A percentile compares a stretch with the other conserved stretches of the same genome.
phyloP scores from a whole-genome alignment of 1,139 yeast species.

The Pichia sp. region DNA sequence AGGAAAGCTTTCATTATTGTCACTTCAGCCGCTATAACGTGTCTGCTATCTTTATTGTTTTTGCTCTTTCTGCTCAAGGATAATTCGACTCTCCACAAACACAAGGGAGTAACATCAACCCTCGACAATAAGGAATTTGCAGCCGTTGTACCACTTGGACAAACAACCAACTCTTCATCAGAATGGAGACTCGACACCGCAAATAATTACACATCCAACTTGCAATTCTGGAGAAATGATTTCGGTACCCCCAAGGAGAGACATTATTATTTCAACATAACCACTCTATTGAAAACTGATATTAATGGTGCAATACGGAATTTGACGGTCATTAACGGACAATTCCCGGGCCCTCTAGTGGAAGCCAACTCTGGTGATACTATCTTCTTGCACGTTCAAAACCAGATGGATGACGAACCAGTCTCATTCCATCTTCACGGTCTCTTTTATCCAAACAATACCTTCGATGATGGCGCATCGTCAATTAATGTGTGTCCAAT shows the following conservation, averaged over 20 bases:
- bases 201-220: constrained; percentile 12
- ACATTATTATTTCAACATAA: constrained; percentile 14
- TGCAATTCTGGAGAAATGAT: constrained; percentile 11
- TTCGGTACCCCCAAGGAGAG: constrained; percentile 10
- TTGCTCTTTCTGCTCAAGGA: too few species aligned
- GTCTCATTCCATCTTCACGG: constrained; percentile 45
- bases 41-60: too few species aligned
- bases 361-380: constrained; percentile 34
- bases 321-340: constrained; percentile 32
- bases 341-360: constrained; percentile 33
- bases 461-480: constrained; percentile 39
- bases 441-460: constrained; percentile 33
- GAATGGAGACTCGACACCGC: constrained; percentile 14
- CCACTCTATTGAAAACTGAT: constrained; percentile 7
- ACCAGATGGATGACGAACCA: constrained; percentile 23
- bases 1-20: too few species aligned
- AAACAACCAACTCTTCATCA: neutral
- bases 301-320: constrained; percentile 20
- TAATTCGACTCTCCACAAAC: neutral
- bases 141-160: too few species aligned
- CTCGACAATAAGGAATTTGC: too few species aligned
- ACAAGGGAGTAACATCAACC: neutral
- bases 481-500: constrained; percentile 38
- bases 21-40: too few species aligned
- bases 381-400: constrained; percentile 27